These are phyloP conservation scores for Carex parvula DNA, from an alignment of 176 grass and related monocot species.

Conservation along the genomic window DNA sequence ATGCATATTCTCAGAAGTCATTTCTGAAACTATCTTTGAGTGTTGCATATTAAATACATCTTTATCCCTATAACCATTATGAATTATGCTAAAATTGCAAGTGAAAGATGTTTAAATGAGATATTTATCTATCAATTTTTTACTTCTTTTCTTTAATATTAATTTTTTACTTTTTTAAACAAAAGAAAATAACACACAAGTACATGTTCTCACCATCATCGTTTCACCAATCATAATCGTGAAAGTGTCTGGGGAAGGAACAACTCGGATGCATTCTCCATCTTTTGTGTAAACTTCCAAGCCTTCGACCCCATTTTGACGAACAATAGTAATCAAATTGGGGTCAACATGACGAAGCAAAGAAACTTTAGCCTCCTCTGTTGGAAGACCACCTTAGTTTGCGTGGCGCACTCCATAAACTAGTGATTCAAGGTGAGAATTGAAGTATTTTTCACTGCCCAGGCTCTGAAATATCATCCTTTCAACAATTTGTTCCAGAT, in stretches of 20 bases:
- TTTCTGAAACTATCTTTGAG: too few species aligned
- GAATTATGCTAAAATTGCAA: not conserved
- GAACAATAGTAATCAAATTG: slow-evolving; percentile 31
- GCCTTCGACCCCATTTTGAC: slow-evolving; percentile 27
- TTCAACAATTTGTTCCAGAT: slow-evolving; percentile 33
- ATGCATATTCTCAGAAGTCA: not conserved
- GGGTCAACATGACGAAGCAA: slow-evolving; percentile 15
- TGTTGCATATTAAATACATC: not conserved
- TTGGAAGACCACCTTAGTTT: slow-evolving; percentile 12
- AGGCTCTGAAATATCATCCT: slow-evolving; percentile 33
- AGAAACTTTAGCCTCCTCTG: slow-evolving; percentile 25
- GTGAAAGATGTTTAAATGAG: not conserved
- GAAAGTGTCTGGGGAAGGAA: slow-evolving; percentile 23
- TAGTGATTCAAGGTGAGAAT: slow-evolving; percentile 30
- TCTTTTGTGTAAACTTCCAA: slow-evolving; percentile 28
- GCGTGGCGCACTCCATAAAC: slow-evolving; percentile 19
- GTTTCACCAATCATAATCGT: slow-evolving; percentile 31
- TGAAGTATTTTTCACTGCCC: slow-evolving; percentile 23
- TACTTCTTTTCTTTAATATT: not conserved
- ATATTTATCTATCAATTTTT: not conserved
- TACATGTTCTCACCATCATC: not conserved
- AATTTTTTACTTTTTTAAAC: not conserved
- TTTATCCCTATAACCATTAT: not conserved
- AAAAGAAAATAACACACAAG: not conserved
- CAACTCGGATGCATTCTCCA: slow-evolving; percentile 26